These are phyloP conservation scores for Irpex lacteus DNA, from an alignment of 1,284 basidiomycete genomes.

Conservation along the genomic window DNA sequence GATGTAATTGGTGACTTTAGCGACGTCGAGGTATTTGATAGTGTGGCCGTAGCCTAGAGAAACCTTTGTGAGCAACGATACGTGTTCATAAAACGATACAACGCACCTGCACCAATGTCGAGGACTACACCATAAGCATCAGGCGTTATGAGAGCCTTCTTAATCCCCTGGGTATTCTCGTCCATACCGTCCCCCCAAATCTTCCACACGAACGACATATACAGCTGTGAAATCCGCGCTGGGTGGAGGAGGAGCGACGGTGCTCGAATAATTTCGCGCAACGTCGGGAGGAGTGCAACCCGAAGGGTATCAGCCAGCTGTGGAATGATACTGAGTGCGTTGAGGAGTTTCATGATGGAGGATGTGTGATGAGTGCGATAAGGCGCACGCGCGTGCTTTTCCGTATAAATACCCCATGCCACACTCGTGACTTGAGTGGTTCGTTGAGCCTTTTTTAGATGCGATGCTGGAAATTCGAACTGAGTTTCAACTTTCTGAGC, in stretches of 20 bases:
- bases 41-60: slow-evolving; percentile 58
- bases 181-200: slow-evolving; percentile 50
- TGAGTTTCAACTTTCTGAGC: neutral
- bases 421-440: neutral
- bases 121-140: slow-evolving; percentile 61
- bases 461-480: neutral
- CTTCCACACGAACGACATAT: slow-evolving; percentile 61
- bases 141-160: slow-evolving; percentile 47
- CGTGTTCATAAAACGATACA: neutral
- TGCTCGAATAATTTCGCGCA: slow-evolving; percentile 34
- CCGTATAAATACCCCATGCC: neutral
- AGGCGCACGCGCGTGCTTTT: neutral
- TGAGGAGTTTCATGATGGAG: slow-evolving; percentile 41
- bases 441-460: neutral
- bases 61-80: neutral
- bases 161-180: slow-evolving; percentile 37
- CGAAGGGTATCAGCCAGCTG: slow-evolving; percentile 40
- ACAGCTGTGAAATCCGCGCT: slow-evolving; percentile 44
- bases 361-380: neutral
- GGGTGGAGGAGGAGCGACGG: slow-evolving; percentile 50
- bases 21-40: slow-evolving; percentile 53
- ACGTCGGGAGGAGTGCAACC: slow-evolving; percentile 46
- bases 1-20: slow-evolving; percentile 56
- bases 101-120: slow-evolving; percentile 66
- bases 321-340: slow-evolving; percentile 36